phyloP scores from a whole-genome alignment of 139 green algal species.

The Bryopsis sp. region DNA sequence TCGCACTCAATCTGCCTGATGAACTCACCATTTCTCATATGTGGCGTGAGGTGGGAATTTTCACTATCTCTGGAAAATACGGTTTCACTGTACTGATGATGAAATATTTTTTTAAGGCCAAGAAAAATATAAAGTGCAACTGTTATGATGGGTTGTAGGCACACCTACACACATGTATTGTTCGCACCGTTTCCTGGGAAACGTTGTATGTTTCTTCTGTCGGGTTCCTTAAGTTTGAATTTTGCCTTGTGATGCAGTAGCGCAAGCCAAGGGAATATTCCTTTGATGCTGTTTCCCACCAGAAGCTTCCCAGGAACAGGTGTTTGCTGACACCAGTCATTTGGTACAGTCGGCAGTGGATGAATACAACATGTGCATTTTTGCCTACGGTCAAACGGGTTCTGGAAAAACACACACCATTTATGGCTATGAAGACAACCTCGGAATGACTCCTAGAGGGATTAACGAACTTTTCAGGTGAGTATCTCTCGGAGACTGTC shows the following conservation, averaged over 20 bases:
- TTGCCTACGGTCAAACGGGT: conserved; percentile 68
- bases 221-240: no score
- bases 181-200: no score
- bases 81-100: no score
- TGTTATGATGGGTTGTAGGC: no score
- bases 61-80: no score
- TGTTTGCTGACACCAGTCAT: conserved; percentile 96
- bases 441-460: conserved; percentile 78
- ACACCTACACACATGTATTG: no score
- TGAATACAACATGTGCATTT: conserved; percentile 72
- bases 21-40: conserved; percentile 78
- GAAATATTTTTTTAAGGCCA: no score
- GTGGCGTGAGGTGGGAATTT: no score
- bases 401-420: conserved; percentile 88
- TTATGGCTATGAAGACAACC: conserved; percentile 57
- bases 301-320: conserved; percentile 25
- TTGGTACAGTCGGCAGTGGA: conserved; percentile 89
- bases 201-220: no score
- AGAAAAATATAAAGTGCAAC: no score
- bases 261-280: conserved; percentile 80
- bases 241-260: no score
- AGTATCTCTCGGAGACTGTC: conserved; percentile 52
- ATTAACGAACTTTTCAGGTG: conserved; percentile 77
- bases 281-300: conserved; percentile 68
- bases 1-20: conserved; percentile 49